Conservation (phyloP, 257 asterid species). For the Nicotiana paniculata region DNA sequence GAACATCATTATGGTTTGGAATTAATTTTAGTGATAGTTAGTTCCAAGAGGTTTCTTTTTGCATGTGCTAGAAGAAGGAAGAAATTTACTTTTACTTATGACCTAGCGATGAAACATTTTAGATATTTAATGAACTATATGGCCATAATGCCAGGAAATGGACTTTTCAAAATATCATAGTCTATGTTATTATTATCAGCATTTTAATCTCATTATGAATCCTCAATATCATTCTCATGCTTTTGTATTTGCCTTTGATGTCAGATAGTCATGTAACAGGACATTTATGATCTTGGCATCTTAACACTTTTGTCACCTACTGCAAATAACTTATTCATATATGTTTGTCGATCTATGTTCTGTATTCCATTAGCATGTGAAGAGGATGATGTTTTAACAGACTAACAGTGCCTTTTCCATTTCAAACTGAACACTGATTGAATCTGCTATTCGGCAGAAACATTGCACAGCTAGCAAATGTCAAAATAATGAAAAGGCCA, state of each 20-base stretch:
- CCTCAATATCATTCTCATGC: no score
- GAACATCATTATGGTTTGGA: background rate
- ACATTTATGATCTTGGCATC: background rate
- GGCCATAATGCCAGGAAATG: background rate
- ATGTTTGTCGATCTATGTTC: background rate
- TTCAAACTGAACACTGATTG: background rate
- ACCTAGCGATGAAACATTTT: background rate
- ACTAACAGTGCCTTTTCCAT: background rate
- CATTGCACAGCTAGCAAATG: slow-evolving; percentile 64
- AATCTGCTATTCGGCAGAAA: slow-evolving; percentile 39
- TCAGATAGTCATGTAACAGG: no score
- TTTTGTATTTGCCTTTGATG: no score
- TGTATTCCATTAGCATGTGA: background rate
- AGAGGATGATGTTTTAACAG: background rate
- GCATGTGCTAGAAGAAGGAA: no score
- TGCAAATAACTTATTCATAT: background rate
- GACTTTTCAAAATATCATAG: background rate
- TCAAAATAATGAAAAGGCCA: slow-evolving; percentile 60
- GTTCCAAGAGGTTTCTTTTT: no score
- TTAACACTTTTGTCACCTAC: background rate
- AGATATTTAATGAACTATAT: background rate
- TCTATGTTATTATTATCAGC: background rate
- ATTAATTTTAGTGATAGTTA: background rate
- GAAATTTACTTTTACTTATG: background rate
- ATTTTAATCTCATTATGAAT: no score